Base-by-base conservation (phyloP, 1,284 basidiomycete species). In the Sanghuangporus weigelae region DNA sequence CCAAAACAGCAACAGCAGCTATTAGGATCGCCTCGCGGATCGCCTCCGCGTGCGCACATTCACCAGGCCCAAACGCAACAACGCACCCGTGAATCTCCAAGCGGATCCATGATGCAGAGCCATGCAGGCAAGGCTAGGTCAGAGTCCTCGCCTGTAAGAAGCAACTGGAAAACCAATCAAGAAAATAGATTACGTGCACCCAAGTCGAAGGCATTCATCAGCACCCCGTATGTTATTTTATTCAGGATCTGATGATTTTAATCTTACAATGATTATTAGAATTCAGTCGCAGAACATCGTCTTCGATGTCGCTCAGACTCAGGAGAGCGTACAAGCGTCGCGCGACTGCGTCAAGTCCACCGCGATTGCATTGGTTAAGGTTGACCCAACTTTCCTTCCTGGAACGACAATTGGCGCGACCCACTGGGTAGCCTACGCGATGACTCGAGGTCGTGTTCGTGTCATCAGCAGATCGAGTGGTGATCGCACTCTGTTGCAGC, bases 351-450 rank as follows among this genome's bases (percentile, higher is more conserved):
- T 90, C 69, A 90, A 90, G 72, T 89, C 87, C 14, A 92, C 90
- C 0, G 88, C 91, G 5, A 93, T 93, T 63, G 90, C 91, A 19
- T 79, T 92, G 49, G 89, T 93, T 70, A 89, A 86, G 73, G 89
- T 93, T 68, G 91, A 92, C 67, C 78, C 89, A 12, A 82, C 88
- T 26, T 93, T 92, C 76, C 76, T 91, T 59, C 88, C 88, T 59
- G 91, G 91, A 8, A 87, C 88, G 11, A 93, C 91, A 36, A 93
- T 93, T 62, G 91, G 90, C 10, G 90, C 90, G 10, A 92, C 90
- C 6, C 87, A 90, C 70, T 93, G 90, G 89, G 91, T 93, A 65
- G 90, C 91, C 12, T 93, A 93, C 71, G 90, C 89, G 21, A 93
- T 93, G 92, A 92, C 88, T n/a, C 86, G 87, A 76, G 90, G 88